phyloP scores from a whole-genome alignment of 176 grass and related monocot species.

The Luzula sylvatica region DNA sequence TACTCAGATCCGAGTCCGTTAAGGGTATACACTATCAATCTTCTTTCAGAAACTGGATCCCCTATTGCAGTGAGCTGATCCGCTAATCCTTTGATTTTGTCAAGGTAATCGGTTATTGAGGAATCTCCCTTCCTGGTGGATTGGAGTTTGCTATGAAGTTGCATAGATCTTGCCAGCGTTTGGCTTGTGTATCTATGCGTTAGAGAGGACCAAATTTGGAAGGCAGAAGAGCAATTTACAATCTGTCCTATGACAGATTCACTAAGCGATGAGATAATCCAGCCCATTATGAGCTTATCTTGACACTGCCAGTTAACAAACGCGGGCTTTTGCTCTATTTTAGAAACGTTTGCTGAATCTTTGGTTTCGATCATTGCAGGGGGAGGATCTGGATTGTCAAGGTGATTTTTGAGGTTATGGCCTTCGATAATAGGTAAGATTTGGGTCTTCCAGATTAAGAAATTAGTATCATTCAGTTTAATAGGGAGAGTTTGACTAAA shows the following conservation, averaged over 20 bases:
- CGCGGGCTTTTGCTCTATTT: neutral
- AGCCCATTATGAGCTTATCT: neutral
- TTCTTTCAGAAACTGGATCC: neutral
- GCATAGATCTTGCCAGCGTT: neutral
- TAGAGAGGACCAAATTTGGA: neutral
- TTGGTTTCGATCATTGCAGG: neutral
- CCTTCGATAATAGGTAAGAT: no score
- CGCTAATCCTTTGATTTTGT: neutral
- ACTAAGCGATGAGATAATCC: neutral
- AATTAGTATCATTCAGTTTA: neutral
- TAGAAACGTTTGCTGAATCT: no score
- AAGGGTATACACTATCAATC: neutral
- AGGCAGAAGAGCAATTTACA: neutral
- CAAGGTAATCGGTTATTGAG: neutral
- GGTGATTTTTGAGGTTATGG: neutral
- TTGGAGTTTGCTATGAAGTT: neutral
- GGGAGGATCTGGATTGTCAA: neutral
- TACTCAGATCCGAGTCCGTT: neutral
- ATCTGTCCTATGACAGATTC: neutral
- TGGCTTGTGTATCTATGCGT: neutral
- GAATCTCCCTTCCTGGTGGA: neutral
- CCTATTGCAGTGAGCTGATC: neutral
- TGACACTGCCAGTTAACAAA: neutral
- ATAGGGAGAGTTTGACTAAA: neutral
- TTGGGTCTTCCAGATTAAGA: neutral